Evolutionary conservation across 495 filamentous ascomycete genomes (phyloP).

Genomic region (Hypoxylon fragiforme): DNA sequence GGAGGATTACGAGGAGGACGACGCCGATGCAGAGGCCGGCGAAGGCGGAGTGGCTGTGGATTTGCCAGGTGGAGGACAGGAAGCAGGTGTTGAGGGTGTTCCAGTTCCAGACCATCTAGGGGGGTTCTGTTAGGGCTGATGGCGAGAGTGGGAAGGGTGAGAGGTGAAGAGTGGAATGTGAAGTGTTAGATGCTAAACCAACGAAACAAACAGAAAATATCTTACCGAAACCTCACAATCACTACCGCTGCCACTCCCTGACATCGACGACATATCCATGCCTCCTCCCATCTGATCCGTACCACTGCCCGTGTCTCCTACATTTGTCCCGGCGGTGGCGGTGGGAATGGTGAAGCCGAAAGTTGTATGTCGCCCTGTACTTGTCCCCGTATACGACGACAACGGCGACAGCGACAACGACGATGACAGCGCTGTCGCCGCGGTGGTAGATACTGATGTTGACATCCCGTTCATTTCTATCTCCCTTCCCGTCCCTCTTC

Average conservation of each 20-base stretch:
- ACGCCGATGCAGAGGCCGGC: slow-evolving; percentile 73
- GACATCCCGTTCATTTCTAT: slow-evolving; percentile 19
- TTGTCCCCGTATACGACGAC: too few relatives aligned
- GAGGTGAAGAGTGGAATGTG: too few relatives aligned
- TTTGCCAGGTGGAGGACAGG: slow-evolving; percentile 65
- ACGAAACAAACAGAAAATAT: too few relatives aligned
- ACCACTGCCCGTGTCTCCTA: slow-evolving; percentile 5
- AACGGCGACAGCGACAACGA: too few relatives aligned
- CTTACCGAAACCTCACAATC: slow-evolving; percentile 27
- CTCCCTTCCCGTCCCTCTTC: neutral
- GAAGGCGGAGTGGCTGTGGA: slow-evolving; percentile 63
- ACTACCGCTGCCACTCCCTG: too few relatives aligned
- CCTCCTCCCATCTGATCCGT: slow-evolving; percentile 4
- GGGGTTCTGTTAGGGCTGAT: neutral
- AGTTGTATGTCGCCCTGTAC: neutral
- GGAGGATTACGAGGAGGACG: slow-evolving; percentile 61
- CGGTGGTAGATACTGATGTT: slow-evolving; percentile 5
- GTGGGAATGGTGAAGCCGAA: slow-evolving; percentile 1
- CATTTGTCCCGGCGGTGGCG: neutral
- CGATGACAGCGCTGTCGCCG: neutral
- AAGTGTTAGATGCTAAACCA: too few relatives aligned
- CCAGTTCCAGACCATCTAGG: slow-evolving; percentile 80
- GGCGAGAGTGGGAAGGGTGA: neutral
- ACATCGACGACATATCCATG: slow-evolving; percentile 1
- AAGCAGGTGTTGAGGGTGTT: slow-evolving; percentile 72